Evolutionary conservation across 73 alveolate species (phyloP).

Genomic region (Tetrahymena elliotti): DNA sequence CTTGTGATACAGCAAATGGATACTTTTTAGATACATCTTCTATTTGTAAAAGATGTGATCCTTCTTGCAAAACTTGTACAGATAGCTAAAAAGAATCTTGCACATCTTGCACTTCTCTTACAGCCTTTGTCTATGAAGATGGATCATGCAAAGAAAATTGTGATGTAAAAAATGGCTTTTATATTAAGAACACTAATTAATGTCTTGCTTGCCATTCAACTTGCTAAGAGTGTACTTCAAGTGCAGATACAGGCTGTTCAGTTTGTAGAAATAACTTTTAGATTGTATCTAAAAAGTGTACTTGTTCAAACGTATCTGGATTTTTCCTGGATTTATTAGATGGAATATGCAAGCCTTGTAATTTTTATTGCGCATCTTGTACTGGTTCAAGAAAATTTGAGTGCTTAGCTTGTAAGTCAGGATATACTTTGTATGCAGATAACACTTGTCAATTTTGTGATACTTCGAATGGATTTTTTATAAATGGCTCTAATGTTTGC

Average conservation of each 20-base stretch:
- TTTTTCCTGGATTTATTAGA: neutral
- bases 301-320: neutral
- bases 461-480: neutral
- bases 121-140: neutral
- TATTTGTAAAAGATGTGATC: neutral
- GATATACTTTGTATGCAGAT: neutral
- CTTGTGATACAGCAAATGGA: neutral
- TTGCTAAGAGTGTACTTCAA: neutral
- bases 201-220: neutral
- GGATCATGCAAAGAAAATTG: neutral
- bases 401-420: neutral
- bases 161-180: neutral
- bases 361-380: neutral
- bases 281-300: neutral
- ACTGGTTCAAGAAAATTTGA: neutral
- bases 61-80: neutral
- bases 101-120: neutral
- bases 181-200: neutral
- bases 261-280: neutral
- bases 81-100: neutral
- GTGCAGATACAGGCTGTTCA: neutral
- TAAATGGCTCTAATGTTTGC: neutral
- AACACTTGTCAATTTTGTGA: neutral
- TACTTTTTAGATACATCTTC: neutral
- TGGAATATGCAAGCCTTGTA: neutral